These are phyloP conservation scores for Fusarium verticillioides DNA, from an alignment of 2,329 filamentous ascomycete species.

Conservation along the genomic window DNA sequence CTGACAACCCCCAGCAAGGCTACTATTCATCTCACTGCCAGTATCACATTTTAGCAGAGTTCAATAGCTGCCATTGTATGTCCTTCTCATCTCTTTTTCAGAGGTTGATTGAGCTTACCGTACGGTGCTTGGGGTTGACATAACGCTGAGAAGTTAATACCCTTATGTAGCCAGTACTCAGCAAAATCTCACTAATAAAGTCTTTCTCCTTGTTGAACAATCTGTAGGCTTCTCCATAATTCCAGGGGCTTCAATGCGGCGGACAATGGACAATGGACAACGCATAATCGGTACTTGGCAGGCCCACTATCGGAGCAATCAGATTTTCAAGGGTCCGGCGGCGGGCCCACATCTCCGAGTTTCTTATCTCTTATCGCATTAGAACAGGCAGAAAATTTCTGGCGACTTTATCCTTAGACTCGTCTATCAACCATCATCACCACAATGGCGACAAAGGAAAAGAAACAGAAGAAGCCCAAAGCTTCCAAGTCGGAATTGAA, in stretches of 20 bases:
- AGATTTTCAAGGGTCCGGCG: conserved; percentile 17
- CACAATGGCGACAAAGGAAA: conserved; percentile 45
- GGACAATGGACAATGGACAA: neutral
- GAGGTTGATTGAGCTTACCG: neutral
- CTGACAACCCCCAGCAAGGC: neutral
- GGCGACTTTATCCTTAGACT: conserved; percentile 19
- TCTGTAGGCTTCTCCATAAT: conserved; percentile 10
- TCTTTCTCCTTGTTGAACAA: neutral
- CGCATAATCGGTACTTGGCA: conserved; percentile 13
- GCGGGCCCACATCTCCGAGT: conserved; percentile 26
- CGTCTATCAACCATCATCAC: conserved; percentile 9
- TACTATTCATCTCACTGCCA: neutral
- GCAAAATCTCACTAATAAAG: neutral
- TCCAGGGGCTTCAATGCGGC: conserved; percentile 11
- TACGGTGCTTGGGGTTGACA: neutral
- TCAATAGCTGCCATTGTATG: neutral
- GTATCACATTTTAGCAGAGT: neutral
- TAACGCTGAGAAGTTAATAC: neutral
- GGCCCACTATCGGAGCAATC: conserved; percentile 19
- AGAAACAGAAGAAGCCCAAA: conserved; percentile 39
- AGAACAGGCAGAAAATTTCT: conserved; percentile 10
- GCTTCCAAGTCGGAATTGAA: conserved; percentile 29
- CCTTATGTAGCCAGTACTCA: neutral
- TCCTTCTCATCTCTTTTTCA: neutral
- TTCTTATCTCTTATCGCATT: conserved; percentile 46